Evolutionary conservation across 2,329 filamentous ascomycete genomes (phyloP).

Genomic region (Ascomycota sp.): DNA sequence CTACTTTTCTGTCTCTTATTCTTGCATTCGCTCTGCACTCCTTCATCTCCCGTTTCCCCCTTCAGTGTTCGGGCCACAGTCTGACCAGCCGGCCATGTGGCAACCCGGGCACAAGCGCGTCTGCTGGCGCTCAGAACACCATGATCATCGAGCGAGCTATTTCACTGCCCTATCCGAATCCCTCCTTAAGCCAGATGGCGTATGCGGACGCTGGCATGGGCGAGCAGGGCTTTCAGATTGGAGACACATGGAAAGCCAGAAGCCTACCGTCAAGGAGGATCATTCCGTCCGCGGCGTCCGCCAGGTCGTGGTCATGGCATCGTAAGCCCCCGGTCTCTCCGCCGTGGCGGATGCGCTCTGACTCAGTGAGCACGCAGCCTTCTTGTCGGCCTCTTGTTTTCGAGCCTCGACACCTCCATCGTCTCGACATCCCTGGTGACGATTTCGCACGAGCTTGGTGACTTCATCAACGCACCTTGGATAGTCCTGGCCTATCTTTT

Average conservation of each 20-base stretch:
- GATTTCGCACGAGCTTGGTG: constrained; percentile 29
- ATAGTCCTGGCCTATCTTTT: constrained; percentile 34
- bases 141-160: constrained; percentile 1
- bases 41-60: no score
- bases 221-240: neutral
- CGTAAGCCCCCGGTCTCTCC: constrained; percentile 6
- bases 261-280: no score
- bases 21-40: no score
- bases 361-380: constrained; percentile 15
- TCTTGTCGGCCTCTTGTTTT: constrained; percentile 32
- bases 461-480: constrained; percentile 32
- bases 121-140: neutral
- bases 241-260: neutral
- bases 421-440: constrained; percentile 37
- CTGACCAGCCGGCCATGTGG: no score
- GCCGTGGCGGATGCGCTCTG: constrained; percentile 1
- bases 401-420: constrained; percentile 36
- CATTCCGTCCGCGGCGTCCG: constrained; percentile 4
- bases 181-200: constrained; percentile 7
- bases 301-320: constrained; percentile 14
- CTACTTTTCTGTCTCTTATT: no score
- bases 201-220: neutral
- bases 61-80: no score
- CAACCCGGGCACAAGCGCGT: no score
- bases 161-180: constrained; percentile 7